These are phyloP conservation scores for Grammothele lineata DNA, from an alignment of 768 basidiomycete genomes.

Conservation along the genomic window DNA sequence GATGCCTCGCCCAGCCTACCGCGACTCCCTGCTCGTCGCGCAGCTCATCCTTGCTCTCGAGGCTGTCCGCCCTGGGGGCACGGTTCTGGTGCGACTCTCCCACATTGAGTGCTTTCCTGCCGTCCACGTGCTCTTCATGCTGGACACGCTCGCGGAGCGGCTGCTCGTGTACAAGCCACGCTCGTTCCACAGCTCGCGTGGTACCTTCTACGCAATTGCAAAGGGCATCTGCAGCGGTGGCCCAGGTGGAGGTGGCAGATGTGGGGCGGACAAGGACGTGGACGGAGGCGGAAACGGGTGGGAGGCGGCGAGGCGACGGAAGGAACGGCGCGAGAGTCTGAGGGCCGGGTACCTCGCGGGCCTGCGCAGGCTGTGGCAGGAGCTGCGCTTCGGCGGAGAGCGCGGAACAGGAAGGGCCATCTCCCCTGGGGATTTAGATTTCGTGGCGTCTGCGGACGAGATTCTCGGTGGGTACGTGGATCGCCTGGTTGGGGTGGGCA, in stretches of 20 bases:
- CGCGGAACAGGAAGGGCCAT: conserved; percentile 17
- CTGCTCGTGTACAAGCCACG: conserved; percentile 27
- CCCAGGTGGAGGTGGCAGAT: background rate
- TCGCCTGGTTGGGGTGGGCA: conserved; percentile 23
- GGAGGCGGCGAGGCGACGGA: no score
- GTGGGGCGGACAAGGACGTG: no score
- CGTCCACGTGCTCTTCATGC: conserved; percentile 26
- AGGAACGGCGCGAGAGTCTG: no score
- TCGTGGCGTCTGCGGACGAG: conserved; percentile 20
- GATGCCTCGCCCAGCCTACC: conserved; percentile 8
- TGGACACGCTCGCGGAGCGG: conserved; percentile 24
- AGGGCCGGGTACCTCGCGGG: conserved; percentile 9
- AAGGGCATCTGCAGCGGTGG: conserved; percentile 23
- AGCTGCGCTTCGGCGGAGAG: conserved; percentile 21
- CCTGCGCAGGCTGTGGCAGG: conserved; percentile 26
- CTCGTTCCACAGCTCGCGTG: conserved; percentile 26
- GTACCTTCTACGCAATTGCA: conserved; percentile 30
- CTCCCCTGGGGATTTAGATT: conserved; percentile 24
- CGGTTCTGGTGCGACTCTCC: conserved; percentile 30
- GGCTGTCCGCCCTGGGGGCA: conserved; percentile 22
- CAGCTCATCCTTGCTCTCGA: conserved; percentile 29
- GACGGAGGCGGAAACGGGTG: no score
- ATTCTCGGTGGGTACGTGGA: conserved; percentile 19
- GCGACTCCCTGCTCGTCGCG: conserved; percentile 26
- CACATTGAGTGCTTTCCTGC: conserved; percentile 26